Evolutionary conservation across 2,329 filamentous ascomycete genomes (phyloP).

Genomic region (Leptographium wingfieldii): DNA sequence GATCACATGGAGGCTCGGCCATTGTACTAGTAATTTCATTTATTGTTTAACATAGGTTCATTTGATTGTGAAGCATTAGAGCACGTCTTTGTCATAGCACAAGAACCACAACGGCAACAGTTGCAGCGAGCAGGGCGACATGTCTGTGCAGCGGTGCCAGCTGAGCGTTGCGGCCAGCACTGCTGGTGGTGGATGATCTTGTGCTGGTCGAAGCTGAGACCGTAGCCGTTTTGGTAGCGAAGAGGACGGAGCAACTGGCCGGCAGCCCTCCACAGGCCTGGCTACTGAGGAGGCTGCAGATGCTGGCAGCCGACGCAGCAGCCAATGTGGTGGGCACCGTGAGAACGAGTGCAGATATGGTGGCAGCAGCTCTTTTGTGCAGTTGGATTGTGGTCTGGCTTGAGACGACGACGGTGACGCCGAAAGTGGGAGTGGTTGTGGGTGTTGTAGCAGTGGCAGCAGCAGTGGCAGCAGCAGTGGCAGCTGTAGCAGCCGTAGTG

Average conservation of each 20-base stretch:
- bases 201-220: conserved; percentile 12
- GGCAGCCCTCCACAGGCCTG: conserved; percentile 11
- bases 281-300: conserved; percentile 14
- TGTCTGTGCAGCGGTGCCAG: not conserved
- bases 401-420: conserved; percentile 44
- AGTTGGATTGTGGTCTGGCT: not conserved
- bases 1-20: no score
- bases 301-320: conserved; percentile 4
- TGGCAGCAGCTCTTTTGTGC: not conserved
- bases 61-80: no score
- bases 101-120: not conserved
- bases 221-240: conserved; percentile 4
- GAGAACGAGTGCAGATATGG: not conserved
- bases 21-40: no score
- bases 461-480: not conserved
- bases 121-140: no score
- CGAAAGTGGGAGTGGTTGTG: not conserved
- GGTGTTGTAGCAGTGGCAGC: not conserved
- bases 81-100: not conserved
- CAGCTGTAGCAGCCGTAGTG: no score
- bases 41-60: no score
- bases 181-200: not conserved
- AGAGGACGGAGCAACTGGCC: conserved; percentile 5
- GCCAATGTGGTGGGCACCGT: conserved; percentile 1
- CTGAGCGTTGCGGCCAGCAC: not conserved